Percentiles rank a stretch among this genome's conserved stretches.
Evolutionary conservation across 768 basidiomycete genomes (phyloP).

Genomic region (Lanmaoa rubissima): DNA sequence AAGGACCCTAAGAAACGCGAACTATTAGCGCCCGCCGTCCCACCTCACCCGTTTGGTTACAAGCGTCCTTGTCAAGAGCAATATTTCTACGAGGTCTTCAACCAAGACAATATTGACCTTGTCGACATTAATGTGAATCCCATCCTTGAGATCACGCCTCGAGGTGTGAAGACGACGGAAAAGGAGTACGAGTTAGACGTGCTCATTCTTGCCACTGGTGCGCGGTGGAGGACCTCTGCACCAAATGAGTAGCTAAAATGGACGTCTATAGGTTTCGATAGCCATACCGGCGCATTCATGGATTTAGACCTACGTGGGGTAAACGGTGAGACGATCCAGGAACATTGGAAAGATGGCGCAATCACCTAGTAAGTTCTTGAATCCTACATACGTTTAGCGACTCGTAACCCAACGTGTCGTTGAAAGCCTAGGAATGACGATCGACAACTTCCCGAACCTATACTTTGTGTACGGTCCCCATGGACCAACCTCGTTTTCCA

Average conservation of each 20-base stretch:
- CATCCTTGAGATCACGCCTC: constrained; percentile 6
- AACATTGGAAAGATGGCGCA: constrained; percentile 16
- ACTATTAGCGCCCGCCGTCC: neutral
- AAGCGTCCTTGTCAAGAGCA: neutral
- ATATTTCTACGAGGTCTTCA: neutral
- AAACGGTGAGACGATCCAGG: constrained; percentile 10
- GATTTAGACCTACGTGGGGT: constrained; percentile 12
- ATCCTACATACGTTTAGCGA: neutral
- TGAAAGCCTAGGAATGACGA: constrained; percentile 10
- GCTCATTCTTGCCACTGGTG: constrained; percentile 8
- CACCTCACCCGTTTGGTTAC: neutral
- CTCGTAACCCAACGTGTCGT: neutral
- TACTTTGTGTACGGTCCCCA: constrained; percentile 17
- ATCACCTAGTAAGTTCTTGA: constrained; percentile 13
- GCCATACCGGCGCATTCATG: neutral
- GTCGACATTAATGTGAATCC: constrained; percentile 8
- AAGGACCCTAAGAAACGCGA: neutral
- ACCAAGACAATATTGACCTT: constrained; percentile 10
- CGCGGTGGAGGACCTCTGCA: neutral
- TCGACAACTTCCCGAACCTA: constrained; percentile 19
- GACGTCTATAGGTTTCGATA: neutral
- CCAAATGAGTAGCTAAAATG: neutral
- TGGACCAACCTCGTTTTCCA: constrained; percentile 8
- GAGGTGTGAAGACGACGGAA: constrained; percentile 9
- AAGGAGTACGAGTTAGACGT: constrained; percentile 11